Evolutionary conservation across 2,329 filamentous ascomycete genomes (phyloP), one percentile per base, ranked within the genome.

Genomic region (Aureobasidium pullulans): DNA sequence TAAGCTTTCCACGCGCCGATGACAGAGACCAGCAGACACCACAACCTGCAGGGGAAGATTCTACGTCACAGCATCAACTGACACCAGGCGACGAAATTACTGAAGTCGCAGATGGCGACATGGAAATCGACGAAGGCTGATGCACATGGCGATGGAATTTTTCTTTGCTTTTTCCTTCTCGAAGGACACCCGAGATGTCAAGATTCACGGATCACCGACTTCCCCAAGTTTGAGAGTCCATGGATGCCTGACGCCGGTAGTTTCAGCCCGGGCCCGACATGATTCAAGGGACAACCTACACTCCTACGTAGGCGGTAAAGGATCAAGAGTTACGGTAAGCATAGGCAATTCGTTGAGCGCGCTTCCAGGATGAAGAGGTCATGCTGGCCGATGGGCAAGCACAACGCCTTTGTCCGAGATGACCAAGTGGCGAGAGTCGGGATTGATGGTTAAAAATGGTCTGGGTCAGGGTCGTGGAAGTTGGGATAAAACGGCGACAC

Each of bases 311-410:
- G 50, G 50, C 50, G 50, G 50, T 54, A 54, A 54, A 43, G 50
- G 29, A 43, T 8, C 48, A 43, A 32, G 37, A 54, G 9, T 19
- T 40, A 52, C 48, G 36, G 48, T 43, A 54, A 54, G 50, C 50
- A 42, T 54, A 28, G 32, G 32, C 50, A 54, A 34, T 54, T 16
- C 39, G 50, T 43, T 54, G 50, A 43, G 50, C 37, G 39, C 19
- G 29, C 28, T 53, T 96, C 56, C 94, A 94, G 69, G 84, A 87
- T 32, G 87, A 88, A 31, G 79, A 80, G 46, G 78, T 86, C 53
- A 89, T 82, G 54, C 79, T 93, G 1, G 85, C 85, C 31, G 86
- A 92, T 16, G 16, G 64, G 31, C 28, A 37, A 19, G n/a, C n/a
- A 43, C 28, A 42, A 54, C 23, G 37, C 28, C 29, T 23, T 34